phyloP scores from a whole-genome alignment of 2,329 filamentous ascomycete species.

The Clarireedia hainanense region DNA sequence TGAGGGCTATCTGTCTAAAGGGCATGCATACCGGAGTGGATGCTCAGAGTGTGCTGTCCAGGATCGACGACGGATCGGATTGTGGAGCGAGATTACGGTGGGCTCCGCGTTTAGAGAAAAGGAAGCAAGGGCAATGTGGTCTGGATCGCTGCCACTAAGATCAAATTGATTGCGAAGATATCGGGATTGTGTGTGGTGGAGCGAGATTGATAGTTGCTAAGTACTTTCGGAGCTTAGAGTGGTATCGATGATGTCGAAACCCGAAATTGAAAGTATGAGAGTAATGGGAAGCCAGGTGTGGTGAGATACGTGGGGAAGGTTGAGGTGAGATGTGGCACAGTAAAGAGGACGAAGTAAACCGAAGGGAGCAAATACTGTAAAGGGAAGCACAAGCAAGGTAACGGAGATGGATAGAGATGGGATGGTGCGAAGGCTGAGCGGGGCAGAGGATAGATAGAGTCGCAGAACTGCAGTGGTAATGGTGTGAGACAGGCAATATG shows the following conservation, averaged over 20 bases:
- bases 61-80: conserved; percentile 23
- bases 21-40: conserved; percentile 20
- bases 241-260: neutral
- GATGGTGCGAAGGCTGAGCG: neutral
- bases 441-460: conserved; percentile 1
- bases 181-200: neutral
- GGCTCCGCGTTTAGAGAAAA: conserved; percentile 20
- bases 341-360: conserved; percentile 2
- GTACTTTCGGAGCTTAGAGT: neutral
- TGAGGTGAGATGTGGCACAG: conserved; percentile 11
- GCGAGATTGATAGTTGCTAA: conserved; percentile 1
- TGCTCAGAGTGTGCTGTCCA: conserved; percentile 22
- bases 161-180: conserved; percentile 8
- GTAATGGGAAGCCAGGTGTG: neutral
- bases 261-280: neutral
- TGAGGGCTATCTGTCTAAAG: conserved; percentile 19
- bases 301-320: conserved; percentile 1
- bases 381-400: conserved; percentile 6
- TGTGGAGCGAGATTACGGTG: conserved; percentile 29
- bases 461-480: neutral
- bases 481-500: neutral
- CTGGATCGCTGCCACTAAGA: conserved; percentile 3
- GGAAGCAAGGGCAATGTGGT: conserved; percentile 22
- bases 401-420: neutral
- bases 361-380: conserved; percentile 4